These are phyloP conservation scores for Phyllosticta citrichinensis DNA, from an alignment of 2,329 filamentous ascomycete species.

Conservation along the genomic window DNA sequence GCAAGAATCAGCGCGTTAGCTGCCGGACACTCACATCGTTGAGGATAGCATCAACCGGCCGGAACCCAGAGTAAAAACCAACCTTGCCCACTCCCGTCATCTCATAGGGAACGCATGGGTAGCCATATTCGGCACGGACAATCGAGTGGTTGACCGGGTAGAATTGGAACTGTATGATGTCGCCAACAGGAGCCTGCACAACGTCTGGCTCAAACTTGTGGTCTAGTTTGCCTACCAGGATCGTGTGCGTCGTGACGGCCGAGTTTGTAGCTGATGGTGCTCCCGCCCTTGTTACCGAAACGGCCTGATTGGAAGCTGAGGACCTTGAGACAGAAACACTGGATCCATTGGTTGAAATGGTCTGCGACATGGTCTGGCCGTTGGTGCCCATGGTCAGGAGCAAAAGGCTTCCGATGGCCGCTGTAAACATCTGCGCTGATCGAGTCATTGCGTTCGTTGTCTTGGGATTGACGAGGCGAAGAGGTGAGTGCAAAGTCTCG, in stretches of 20 bases:
- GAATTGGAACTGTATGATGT: conserved; percentile 29
- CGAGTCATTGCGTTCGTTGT: not conserved
- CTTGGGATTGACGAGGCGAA: not conserved
- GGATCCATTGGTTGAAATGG: not conserved
- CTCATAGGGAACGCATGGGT: conserved; percentile 32
- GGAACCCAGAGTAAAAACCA: conserved; percentile 24
- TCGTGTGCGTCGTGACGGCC: not conserved
- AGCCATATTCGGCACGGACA: conserved; percentile 28
- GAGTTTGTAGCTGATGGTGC: conserved; percentile 1
- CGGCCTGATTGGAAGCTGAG: not conserved
- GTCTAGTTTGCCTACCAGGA: conserved; percentile 8
- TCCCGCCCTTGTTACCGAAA: not conserved
- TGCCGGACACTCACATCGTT: conserved; percentile 1
- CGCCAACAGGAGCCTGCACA: conserved; percentile 17
- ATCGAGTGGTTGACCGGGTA: conserved; percentile 35
- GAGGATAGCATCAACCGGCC: conserved; percentile 11
- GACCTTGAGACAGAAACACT: not conserved
- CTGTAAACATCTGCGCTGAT: not conserved
- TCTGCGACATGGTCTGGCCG: not conserved
- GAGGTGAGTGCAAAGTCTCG: not conserved
- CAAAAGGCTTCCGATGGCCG: not conserved
- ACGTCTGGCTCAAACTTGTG: conserved; percentile 10
- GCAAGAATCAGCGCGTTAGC: not conserved
- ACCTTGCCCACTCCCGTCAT: conserved; percentile 17
- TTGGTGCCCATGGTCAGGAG: not conserved